A percentile compares a stretch with the other conserved stretches of the same genome.
Evolutionary conservation across 179 eudicot genomes (phyloP).

Genomic region (Kewa caespitosa): DNA sequence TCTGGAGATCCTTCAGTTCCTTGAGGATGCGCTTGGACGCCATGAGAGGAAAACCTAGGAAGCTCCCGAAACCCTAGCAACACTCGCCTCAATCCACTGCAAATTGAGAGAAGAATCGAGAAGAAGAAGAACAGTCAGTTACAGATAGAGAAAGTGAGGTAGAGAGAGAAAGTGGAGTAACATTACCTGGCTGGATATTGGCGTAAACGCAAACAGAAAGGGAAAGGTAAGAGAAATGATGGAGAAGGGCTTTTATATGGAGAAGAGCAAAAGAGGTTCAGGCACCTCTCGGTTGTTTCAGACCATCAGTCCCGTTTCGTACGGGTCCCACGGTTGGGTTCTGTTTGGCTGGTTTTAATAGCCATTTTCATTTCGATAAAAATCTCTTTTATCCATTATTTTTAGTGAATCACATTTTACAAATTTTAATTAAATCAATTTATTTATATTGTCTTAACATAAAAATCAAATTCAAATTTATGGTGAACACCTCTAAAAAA

Average conservation of each 20-base stretch:
- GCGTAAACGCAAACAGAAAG: not conserved
- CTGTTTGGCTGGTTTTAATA: too few species aligned
- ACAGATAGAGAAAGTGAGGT: not conserved
- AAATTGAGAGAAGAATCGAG: not conserved
- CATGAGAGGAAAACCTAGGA: slow-evolving; percentile 32
- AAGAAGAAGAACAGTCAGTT: not conserved
- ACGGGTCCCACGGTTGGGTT: not conserved
- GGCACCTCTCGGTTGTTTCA: not conserved
- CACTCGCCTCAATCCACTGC: not conserved
- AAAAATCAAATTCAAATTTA: too few species aligned
- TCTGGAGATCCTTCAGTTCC: slow-evolving; percentile 49
- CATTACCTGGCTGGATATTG: not conserved
- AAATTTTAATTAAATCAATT: too few species aligned
- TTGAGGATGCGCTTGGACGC: slow-evolving; percentile 46
- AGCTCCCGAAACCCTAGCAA: slow-evolving; percentile 33
- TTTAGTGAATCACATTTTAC: too few species aligned
- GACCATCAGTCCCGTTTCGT: not conserved
- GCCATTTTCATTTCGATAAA: too few species aligned
- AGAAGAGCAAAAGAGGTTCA: not conserved
- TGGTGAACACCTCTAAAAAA: too few species aligned
- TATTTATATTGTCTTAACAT: too few species aligned
- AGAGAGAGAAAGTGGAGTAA: not conserved
- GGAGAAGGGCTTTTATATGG: slow-evolving; percentile 2
- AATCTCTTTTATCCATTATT: too few species aligned
- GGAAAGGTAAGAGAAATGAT: not conserved